Evolutionary conservation across 2,329 filamentous ascomycete species (phyloP), one percentile per base, ranked within the genome.

Genomic region (Colletotrichum caudatum): DNA sequence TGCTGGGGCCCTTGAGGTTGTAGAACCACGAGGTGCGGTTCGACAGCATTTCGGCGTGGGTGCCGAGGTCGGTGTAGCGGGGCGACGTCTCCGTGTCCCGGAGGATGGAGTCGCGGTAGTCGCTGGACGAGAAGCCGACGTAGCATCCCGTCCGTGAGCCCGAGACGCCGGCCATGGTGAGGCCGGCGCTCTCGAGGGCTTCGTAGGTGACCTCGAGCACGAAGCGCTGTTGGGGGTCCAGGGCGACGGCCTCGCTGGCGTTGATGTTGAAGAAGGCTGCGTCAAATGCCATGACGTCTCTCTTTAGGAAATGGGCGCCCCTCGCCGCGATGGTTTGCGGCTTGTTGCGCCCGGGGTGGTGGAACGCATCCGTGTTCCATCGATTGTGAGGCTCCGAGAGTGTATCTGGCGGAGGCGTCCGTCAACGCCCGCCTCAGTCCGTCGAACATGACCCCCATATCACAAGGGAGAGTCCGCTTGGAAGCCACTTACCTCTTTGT

Each of bases 11-110:
- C 5, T 75, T 74, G 60, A 86, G 81, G 74, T 87, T 80, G 73
- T 83, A 85, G 58, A 82, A 83, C 74, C 85, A 85, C 3, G 82
- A 85, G 5, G 86, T 72, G 29, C 84, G 79, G 74, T 86, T 86
- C 0, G 82, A 77, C 6, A 84, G 58, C 46, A 85, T 67, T 63
- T 56, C 64, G 50, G 54, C 64, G 56, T 56, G 41, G 56, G 79
- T 81, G 72, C 84, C 84, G 1, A 83, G 84, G n/a, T 81, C 80
- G 60, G 79, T 79, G 75, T 84, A 35, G 33, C 33, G 33, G 33
- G 33, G 33, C 3, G 33, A 4, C 5, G 5, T 35, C 33, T 35
- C 33, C 74, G 75, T 51, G 46, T 79, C 78, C 37, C 75, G 74
- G 12, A 69, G 48, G 23, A 74, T 59, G 18, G 81, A 78, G 53